Evolutionary conservation across 148 eudicot species (phyloP).

Genomic region (Cornus suecica): DNA sequence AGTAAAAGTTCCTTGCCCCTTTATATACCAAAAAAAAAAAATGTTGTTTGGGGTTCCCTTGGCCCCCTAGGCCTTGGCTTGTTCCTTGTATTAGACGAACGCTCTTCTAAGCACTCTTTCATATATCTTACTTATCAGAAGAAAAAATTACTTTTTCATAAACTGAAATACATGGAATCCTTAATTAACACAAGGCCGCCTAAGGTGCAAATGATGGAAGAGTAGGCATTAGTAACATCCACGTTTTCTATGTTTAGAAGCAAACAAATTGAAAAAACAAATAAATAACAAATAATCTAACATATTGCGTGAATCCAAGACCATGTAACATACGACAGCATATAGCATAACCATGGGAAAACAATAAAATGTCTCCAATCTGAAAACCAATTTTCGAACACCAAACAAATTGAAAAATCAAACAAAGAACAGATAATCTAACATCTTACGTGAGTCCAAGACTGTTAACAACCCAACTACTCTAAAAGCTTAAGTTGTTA

Average conservation of each 20-base stretch:
- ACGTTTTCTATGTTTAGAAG: neutral
- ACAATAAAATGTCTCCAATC: neutral
- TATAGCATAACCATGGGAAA: no score
- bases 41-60: no score
- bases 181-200: neutral
- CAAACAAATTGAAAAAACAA: slow-evolving; percentile 5
- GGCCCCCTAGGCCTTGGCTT: no score
- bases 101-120: no score
- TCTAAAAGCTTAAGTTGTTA: no score
- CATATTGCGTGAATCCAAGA: no score
- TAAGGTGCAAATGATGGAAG: neutral
- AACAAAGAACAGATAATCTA: neutral
- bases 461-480: no score
- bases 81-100: no score
- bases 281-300: neutral
- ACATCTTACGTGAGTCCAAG: no score
- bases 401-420: slow-evolving; percentile 2
- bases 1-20: neutral
- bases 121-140: neutral
- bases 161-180: neutral
- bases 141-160: neutral
- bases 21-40: no score
- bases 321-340: no score
- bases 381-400: neutral
- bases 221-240: neutral